Evolutionary conservation across 495 filamentous ascomycete genomes (phyloP).

Genomic region (Podospora didyma): DNA sequence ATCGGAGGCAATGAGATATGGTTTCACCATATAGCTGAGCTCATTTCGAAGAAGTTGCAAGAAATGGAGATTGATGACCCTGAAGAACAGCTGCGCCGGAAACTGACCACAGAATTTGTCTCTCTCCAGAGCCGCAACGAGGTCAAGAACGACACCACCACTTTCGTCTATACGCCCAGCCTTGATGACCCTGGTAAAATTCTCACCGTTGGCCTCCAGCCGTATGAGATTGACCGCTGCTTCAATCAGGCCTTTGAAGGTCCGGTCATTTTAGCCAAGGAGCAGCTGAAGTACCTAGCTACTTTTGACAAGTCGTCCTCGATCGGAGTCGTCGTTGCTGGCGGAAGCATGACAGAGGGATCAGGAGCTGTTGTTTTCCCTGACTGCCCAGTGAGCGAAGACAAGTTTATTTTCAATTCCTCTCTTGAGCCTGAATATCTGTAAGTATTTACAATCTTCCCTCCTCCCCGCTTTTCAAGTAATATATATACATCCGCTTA

Average conservation of each 20-base stretch:
- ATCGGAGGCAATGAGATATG: conserved; percentile 11
- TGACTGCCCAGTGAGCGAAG: not conserved
- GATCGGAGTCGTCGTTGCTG: conserved; percentile 10
- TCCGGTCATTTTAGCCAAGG: not conserved
- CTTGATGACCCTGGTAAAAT: no score
- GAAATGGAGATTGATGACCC: not conserved
- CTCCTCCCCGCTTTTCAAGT: no score
- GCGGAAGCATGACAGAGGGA: not conserved
- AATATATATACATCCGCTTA: not conserved
- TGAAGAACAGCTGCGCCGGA: not conserved
- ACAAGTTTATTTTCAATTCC: not conserved
- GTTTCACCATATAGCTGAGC: conserved; percentile 1
- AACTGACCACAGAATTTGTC: conserved; percentile 2
- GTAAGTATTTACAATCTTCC: not conserved
- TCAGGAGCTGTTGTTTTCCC: conserved; percentile 1
- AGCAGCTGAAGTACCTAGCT: not conserved
- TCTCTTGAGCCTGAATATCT: not conserved
- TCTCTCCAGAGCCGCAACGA: no score
- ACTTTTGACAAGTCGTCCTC: not conserved
- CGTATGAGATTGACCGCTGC: no score
- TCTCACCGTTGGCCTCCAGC: no score
- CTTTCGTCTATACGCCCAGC: no score
- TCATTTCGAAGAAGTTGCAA: not conserved
- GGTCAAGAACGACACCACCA: no score
- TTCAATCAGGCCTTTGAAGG: not conserved